Evolutionary conservation across 495 filamentous ascomycete species (phyloP).

Genomic region (Opeltia flavorubescens): DNA sequence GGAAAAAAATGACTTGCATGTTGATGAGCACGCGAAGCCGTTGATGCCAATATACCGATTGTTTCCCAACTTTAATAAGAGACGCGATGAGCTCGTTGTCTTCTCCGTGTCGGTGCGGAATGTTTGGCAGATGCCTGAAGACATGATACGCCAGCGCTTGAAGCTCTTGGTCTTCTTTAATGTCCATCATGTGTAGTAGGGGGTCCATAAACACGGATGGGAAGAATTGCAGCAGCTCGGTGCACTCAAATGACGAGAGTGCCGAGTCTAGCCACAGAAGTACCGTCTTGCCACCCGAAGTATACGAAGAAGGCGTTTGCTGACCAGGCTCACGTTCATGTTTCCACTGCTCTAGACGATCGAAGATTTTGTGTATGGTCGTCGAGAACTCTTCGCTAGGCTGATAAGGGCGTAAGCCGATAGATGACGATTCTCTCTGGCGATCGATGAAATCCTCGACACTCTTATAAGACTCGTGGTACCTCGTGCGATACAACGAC

Average conservation of each 20-base stretch:
- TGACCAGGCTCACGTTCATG: slow-evolving; percentile 72
- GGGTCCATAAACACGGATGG: slow-evolving; percentile 77
- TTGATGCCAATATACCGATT: slow-evolving; percentile 87
- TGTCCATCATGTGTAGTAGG: slow-evolving; percentile 98
- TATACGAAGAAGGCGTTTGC: slow-evolving; percentile 88
- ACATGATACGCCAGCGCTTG: slow-evolving; percentile 93
- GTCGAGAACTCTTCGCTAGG: slow-evolving; percentile 58
- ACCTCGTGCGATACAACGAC: slow-evolving; percentile 72
- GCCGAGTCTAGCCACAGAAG: slow-evolving; percentile 90
- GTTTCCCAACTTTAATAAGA: slow-evolving; percentile 78
- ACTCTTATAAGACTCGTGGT: slow-evolving; percentile 82
- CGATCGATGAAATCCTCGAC: slow-evolving; percentile 58
- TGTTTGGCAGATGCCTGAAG: slow-evolving; percentile 91
- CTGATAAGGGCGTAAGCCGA: slow-evolving; percentile 73
- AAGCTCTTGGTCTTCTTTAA: slow-evolving; percentile 95
- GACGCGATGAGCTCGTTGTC: slow-evolving; percentile 70
- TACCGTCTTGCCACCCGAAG: slow-evolving; percentile 89
- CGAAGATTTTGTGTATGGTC: slow-evolving; percentile 65
- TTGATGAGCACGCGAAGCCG: slow-evolving; percentile 94
- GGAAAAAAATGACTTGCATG: slow-evolving; percentile 98
- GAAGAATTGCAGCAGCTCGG: slow-evolving; percentile 81
- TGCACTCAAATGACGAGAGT: slow-evolving; percentile 84
- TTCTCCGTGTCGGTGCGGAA: slow-evolving; percentile 79
- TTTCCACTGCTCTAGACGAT: slow-evolving; percentile 74
- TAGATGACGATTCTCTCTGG: slow-evolving; percentile 65